Percentiles rank a stretch among this genome's conserved stretches.
These are phyloP conservation scores for Circinella minor DNA, from an alignment of 371 early-diverging fungal genomes.

Conservation along the genomic window DNA sequence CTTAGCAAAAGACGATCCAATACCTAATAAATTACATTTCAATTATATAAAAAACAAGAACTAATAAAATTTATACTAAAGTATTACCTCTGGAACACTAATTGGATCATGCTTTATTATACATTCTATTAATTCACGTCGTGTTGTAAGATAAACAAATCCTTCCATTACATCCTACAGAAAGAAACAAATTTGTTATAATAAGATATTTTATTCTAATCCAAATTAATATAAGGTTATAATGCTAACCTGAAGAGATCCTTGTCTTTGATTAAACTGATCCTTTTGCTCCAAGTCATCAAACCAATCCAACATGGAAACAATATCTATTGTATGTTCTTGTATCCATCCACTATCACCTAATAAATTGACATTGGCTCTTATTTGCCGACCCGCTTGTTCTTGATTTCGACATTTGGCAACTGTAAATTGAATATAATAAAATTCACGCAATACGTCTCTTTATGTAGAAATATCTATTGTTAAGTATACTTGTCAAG, in stretches of 20 bases:
- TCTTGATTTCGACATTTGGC: slow-evolving; percentile 18
- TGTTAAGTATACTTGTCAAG: background rate
- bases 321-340: slow-evolving; percentile 25
- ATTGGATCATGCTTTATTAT: slow-evolving; percentile 23
- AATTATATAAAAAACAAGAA: too few species aligned
- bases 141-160: slow-evolving; percentile 37
- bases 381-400: slow-evolving; percentile 25
- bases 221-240: background rate
- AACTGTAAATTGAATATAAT: slow-evolving; percentile 17
- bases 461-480: background rate
- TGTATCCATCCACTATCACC: slow-evolving; percentile 28
- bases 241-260: slow-evolving; percentile 3
- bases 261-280: slow-evolving; percentile 7
- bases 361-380: slow-evolving; percentile 21
- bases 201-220: background rate
- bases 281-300: slow-evolving; percentile 32
- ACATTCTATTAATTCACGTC: slow-evolving; percentile 30
- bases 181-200: background rate
- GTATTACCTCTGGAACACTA: slow-evolving; percentile 24
- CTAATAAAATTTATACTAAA: background rate
- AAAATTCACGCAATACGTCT: slow-evolving; percentile 22
- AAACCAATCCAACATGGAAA: slow-evolving; percentile 30
- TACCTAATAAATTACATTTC: slow-evolving; percentile 15
- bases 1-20: slow-evolving; percentile 28
- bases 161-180: slow-evolving; percentile 36